These are phyloP conservation scores for Sutorius eximius DNA, from an alignment of 1,284 basidiomycete species.

Conservation along the genomic window DNA sequence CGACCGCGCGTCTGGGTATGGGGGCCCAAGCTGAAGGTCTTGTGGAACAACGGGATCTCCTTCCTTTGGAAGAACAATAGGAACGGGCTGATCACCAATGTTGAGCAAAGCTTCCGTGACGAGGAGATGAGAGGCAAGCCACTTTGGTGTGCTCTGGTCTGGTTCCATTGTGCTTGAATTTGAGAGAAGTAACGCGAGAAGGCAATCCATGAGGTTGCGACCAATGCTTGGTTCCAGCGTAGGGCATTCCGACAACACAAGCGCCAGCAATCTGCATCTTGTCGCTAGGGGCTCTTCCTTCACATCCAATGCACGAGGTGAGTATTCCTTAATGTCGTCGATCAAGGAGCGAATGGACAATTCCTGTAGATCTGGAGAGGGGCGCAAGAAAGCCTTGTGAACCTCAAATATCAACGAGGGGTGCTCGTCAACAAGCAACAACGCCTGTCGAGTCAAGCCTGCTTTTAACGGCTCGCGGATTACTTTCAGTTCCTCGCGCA, in stretches of 20 bases:
- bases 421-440: conserved; percentile 85
- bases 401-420: conserved; percentile 90
- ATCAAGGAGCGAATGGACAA: conserved; percentile 65
- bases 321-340: conserved; percentile 71
- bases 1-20: conserved; percentile 58
- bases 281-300: conserved; percentile 76
- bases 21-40: conserved; percentile 57
- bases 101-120: conserved; percentile 82
- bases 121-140: conserved; percentile 82
- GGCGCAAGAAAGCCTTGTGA: conserved; percentile 73
- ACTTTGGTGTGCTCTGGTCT: conserved; percentile 64
- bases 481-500: conserved; percentile 63
- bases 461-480: conserved; percentile 67
- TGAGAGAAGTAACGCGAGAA: conserved; percentile 65
- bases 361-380: conserved; percentile 57
- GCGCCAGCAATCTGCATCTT: conserved; percentile 81
- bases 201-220: conserved; percentile 59
- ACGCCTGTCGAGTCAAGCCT: conserved; percentile 65
- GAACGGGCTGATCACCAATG: conserved; percentile 68
- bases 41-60: conserved; percentile 58
- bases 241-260: conserved; percentile 77
- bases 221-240: conserved; percentile 52
- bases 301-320: conserved; percentile 61
- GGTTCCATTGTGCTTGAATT: conserved; percentile 50
- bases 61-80: conserved; percentile 65